Base-by-base conservation (phyloP, 2,329 filamentous ascomycete species). In the Fusarium sp. region DNA sequence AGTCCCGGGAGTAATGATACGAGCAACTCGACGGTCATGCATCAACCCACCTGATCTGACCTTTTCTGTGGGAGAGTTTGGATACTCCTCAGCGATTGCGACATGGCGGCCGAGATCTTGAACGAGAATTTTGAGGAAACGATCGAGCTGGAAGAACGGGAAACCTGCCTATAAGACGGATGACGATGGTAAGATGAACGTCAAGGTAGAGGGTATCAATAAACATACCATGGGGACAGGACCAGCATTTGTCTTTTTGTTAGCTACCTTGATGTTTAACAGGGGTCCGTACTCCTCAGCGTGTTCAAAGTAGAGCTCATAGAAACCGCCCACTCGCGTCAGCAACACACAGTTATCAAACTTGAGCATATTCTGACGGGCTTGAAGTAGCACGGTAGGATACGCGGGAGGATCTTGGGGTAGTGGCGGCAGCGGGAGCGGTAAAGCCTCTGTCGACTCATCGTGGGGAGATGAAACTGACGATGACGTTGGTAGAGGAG, bases 291-390 rank as follows among this genome's bases (percentile, higher is more conserved):
- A 93, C 79, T 98, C 92, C 66, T 97, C 93, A 17, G 97, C 96
- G 81, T 99, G 95, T 78, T 97, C 93, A 82, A 98, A 97, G 84
- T 99, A 99, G 66, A 99, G 86, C 89, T 99, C 96, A 83, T 98
- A 99, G 83, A 99, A 99, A 69, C 95, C 92, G 63, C 96, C 96
- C 35, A 99, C 95, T 64, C 96, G 90, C 8, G 96, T 99, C 68
- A 99, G 85, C 13, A 99, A 83, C 44, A 99, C 93, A 83, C 96
- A 98, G 78, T 97, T 94, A 78, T 91, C 90, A 83, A 97, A 98
- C 78, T 93, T 95, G 75, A 91, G 88, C 92, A 98, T 98, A 83
- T 98, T 97, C 75, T 91, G 94, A 64, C 91, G 90, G 35, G 94
- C 96, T 81, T 98, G 95, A 79, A 94, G 90, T 66, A 98, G 86